Evolutionary conservation across 768 basidiomycete genomes (phyloP).

Genomic region (Lentinus tigrinus): DNA sequence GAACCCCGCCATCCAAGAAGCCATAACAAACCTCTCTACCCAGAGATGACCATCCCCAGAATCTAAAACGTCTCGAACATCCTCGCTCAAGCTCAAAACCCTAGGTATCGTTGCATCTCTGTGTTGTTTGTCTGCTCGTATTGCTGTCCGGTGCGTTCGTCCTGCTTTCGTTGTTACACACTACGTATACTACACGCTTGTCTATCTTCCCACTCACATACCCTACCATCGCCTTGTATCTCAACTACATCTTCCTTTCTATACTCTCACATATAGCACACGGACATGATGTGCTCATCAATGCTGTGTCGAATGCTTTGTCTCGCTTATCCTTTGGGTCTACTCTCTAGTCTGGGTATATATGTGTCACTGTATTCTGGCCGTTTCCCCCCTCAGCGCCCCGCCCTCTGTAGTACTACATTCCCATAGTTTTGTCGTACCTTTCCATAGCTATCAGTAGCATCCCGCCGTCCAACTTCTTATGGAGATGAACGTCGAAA

Average conservation of each 20-base stretch:
- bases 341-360: background rate
- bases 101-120: background rate
- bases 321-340: background rate
- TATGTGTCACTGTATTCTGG: conserved; percentile 6
- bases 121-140: background rate
- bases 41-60: background rate
- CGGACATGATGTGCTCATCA: conserved; percentile 17
- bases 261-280: conserved; percentile 9
- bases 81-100: background rate
- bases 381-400: background rate
- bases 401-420: background rate
- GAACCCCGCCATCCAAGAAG: conserved; percentile 1
- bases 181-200: background rate
- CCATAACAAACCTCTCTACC: background rate
- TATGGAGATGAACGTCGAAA: too few species aligned
- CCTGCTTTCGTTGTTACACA: conserved; percentile 1
- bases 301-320: background rate
- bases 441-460: too few species aligned
- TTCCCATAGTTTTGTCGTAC: too few species aligned
- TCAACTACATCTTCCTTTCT: background rate
- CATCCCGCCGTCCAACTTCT: too few species aligned
- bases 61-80: background rate
- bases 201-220: background rate
- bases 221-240: background rate
- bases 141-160: conserved; percentile 1